Conservation (phyloP, 2,329 filamentous ascomycete species). For the Lasiodiplodia sp. region DNA sequence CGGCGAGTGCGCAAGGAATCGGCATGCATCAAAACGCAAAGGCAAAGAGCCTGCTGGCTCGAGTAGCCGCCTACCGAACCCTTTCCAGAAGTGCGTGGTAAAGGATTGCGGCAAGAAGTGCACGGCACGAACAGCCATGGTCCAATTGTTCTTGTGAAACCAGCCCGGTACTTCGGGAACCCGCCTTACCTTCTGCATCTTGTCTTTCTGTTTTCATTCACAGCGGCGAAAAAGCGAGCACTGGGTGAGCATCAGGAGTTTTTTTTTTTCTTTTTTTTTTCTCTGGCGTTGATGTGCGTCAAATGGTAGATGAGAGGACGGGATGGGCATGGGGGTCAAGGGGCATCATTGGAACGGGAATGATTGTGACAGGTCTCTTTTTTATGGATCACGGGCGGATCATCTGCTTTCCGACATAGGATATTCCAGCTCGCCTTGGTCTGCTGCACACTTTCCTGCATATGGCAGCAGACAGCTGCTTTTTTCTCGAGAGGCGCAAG, state of each 20-base stretch:
- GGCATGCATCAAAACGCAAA: slow-evolving; percentile 44
- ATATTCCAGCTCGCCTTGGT: background rate
- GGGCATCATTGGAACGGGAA: background rate
- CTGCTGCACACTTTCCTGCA: background rate
- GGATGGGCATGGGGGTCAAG: background rate
- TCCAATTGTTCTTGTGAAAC: slow-evolving; percentile 50
- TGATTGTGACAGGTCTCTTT: background rate
- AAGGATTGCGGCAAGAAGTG: slow-evolving; percentile 51
- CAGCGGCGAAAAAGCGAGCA: slow-evolving; percentile 18
- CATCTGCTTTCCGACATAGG: background rate
- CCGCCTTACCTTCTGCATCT: background rate
- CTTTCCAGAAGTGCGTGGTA: slow-evolving; percentile 57
- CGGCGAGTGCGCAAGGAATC: slow-evolving; percentile 57
- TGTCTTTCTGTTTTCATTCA: background rate
- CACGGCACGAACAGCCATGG: slow-evolving; percentile 44
- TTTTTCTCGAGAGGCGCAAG: background rate
- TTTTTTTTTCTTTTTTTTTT: background rate
- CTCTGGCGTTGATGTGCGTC: background rate
- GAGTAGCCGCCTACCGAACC: slow-evolving; percentile 37
- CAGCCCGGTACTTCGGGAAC: background rate
- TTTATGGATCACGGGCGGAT: background rate
- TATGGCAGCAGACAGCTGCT: background rate
- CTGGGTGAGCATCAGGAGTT: slow-evolving; percentile 13
- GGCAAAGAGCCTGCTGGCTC: slow-evolving; percentile 45
- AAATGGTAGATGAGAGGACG: background rate